Base-by-base conservation (phyloP, 768 basidiomycete genomes). In the Russula lepida region DNA sequence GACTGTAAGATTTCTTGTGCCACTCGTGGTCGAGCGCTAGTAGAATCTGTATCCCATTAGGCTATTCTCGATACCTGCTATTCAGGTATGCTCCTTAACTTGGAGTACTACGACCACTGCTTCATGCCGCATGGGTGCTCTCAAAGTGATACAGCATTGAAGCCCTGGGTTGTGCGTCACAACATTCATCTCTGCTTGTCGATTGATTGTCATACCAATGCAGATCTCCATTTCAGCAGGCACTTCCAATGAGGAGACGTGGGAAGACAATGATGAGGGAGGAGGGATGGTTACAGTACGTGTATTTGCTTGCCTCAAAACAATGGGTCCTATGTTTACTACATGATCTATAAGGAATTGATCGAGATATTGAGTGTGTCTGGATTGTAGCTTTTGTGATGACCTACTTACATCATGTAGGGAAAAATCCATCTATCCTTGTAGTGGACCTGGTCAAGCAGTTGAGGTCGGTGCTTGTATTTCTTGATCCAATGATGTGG, bases 1-100 rank as follows among this genome's bases (percentile, higher is more conserved):
- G 13, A 67, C 64, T 1, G 67, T 66, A 32, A 41, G 58, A 9
- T 15, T 19, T 23, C 30, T 23, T 9, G n/a, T 19, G 9, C 28
- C 7, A 8, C 12, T 25, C 8, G 43, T 4, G 17, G 4, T 21
- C 3, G 41, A 44, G 12, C 9, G 12, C n/a, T 19, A 13, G 21
- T 46, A 23, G 12, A 46, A 44, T 15, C 15, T 37, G 15, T 7
- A 12, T 3, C 5, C 21, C n/a, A 7, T 4, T 23, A 68, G 66
- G 68, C 66, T 6, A 63, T 67, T 47, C 47, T 68, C 2, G 68
- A 68, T 25, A 47, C 66, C 0, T 68, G 68, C 32, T 58, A 67
- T 53, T 67, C 64, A 0, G 66, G 63, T 4, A 64, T 64, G 12
- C 33, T 68, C 17, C 60, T 68, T 2, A 63, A 64, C 41, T 52